Percentiles rank a stretch among this genome's conserved stretches.
These are phyloP conservation scores for Cucumis hystrix DNA, from an alignment of 306 rosid genomes.

Conservation along the genomic window DNA sequence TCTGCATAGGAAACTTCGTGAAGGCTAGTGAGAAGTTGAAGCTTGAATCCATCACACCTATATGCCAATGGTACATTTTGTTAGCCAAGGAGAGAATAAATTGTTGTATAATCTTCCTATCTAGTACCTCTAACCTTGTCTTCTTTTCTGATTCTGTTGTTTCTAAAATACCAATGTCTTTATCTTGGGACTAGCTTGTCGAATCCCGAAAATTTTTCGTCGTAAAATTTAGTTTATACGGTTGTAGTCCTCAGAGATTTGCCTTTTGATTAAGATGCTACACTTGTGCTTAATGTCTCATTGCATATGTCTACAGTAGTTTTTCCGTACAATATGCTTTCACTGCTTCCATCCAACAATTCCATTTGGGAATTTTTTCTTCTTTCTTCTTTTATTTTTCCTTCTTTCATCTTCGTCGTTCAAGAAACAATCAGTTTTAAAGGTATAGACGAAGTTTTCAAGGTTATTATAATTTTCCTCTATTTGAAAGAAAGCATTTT, in stretches of 20 bases:
- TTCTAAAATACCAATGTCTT: background rate
- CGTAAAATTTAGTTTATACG: background rate
- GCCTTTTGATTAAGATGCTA: background rate
- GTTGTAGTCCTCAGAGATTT: background rate
- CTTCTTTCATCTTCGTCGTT: too few relatives aligned
- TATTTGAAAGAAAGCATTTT: background rate
- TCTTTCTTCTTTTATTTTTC: too few relatives aligned
- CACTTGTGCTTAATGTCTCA: background rate
- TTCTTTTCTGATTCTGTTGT: background rate
- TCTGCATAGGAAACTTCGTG: background rate
- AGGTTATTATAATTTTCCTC: background rate
- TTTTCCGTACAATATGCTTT: background rate
- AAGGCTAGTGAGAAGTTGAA: background rate
- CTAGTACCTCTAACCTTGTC: constrained; percentile 1
- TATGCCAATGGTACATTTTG: constrained; percentile 5
- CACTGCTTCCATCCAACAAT: background rate
- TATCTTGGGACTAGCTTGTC: background rate
- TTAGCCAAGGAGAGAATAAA: constrained; percentile 5
- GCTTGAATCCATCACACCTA: background rate
- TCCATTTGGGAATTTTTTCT: background rate
- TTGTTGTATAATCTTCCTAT: constrained; percentile 3
- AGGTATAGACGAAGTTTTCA: background rate
- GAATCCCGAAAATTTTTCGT: background rate
- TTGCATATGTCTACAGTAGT: background rate
- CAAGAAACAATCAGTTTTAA: background rate